Conservation (phyloP, 495 filamentous ascomycete species). For the Beverwykella pulmonaria region DNA sequence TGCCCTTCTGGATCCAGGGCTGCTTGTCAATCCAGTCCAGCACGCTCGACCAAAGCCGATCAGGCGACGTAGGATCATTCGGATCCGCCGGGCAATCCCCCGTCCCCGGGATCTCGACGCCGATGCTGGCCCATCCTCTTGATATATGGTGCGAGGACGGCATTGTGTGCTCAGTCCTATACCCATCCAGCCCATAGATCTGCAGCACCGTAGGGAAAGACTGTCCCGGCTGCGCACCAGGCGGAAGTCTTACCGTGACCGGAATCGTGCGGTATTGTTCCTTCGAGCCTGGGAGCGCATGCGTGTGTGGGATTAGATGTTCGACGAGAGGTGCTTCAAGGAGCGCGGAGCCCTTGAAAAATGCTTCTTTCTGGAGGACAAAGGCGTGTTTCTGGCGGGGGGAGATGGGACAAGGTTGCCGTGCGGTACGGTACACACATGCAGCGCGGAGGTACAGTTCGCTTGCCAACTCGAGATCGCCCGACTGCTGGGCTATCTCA, state of each 20-base stretch:
- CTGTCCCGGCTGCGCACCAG: slow-evolving; percentile 6
- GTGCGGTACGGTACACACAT: slow-evolving; percentile 29
- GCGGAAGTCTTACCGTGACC: slow-evolving; percentile 17
- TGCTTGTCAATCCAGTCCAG: slow-evolving; percentile 34
- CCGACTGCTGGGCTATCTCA: slow-evolving; percentile 4
- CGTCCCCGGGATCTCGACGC: slow-evolving; percentile 34
- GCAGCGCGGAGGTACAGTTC: slow-evolving; percentile 38
- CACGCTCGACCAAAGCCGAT: slow-evolving; percentile 27
- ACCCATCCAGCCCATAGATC: slow-evolving; percentile 31
- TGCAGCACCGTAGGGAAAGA: slow-evolving; percentile 17
- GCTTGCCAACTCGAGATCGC: slow-evolving; percentile 20
- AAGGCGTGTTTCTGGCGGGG: slow-evolving; percentile 17
- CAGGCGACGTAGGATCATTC: slow-evolving; percentile 26
- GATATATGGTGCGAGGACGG: slow-evolving; percentile 16
- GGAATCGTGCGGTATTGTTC: slow-evolving; percentile 24
- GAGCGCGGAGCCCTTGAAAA: slow-evolving; percentile 10
- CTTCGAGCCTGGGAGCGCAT: slow-evolving; percentile 15
- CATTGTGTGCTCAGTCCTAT: slow-evolving; percentile 35
- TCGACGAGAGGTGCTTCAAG: slow-evolving; percentile 14
- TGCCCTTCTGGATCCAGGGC: slow-evolving; percentile 27
- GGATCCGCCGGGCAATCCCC: slow-evolving; percentile 33
- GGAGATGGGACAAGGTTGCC: slow-evolving; percentile 20
- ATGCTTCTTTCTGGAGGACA: slow-evolving; percentile 19
- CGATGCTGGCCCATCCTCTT: slow-evolving; percentile 21
- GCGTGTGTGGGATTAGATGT: slow-evolving; percentile 21